Conservation (phyloP, 1,284 basidiomycete genomes). For the Meira miltonrushii region DNA sequence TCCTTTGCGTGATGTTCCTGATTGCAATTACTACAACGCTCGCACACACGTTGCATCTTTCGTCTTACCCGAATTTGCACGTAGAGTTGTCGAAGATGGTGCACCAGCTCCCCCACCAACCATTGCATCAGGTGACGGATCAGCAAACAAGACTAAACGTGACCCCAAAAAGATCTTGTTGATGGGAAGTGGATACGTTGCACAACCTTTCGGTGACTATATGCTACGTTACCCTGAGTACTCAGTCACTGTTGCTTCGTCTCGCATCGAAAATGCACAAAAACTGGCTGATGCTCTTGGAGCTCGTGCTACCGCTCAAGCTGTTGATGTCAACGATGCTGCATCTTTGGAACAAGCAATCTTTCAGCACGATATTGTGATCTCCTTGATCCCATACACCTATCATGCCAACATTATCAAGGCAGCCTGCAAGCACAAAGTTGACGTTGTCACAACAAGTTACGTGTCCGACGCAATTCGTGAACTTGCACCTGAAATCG, state of each 20-base stretch:
- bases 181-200: slow-evolving; percentile 91
- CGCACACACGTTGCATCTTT: slow-evolving; percentile 79
- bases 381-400: slow-evolving; percentile 94
- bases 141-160: slow-evolving; percentile 41
- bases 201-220: slow-evolving; percentile 88
- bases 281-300: slow-evolving; percentile 65
- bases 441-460: slow-evolving; percentile 90
- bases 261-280: slow-evolving; percentile 58
- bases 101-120: slow-evolving; percentile 42
- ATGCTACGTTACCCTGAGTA: slow-evolving; percentile 77
- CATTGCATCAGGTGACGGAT: slow-evolving; percentile 55
- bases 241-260: slow-evolving; percentile 65
- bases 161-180: slow-evolving; percentile 73
- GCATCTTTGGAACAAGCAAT: slow-evolving; percentile 73
- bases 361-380: slow-evolving; percentile 83
- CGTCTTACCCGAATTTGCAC: slow-evolving; percentile 84
- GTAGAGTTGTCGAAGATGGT: slow-evolving; percentile 55
- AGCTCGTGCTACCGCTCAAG: slow-evolving; percentile 64
- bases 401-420: slow-evolving; percentile 86
- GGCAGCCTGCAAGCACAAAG: slow-evolving; percentile 90
- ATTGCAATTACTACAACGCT: slow-evolving; percentile 74
- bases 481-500: slow-evolving; percentile 75
- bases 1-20: slow-evolving; percentile 62
- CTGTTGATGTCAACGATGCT: slow-evolving; percentile 75
- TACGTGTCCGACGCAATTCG: slow-evolving; percentile 91